phyloP scores from a whole-genome alignment of 805 yeast genomes.

The Hanseniaspora thailandica region DNA sequence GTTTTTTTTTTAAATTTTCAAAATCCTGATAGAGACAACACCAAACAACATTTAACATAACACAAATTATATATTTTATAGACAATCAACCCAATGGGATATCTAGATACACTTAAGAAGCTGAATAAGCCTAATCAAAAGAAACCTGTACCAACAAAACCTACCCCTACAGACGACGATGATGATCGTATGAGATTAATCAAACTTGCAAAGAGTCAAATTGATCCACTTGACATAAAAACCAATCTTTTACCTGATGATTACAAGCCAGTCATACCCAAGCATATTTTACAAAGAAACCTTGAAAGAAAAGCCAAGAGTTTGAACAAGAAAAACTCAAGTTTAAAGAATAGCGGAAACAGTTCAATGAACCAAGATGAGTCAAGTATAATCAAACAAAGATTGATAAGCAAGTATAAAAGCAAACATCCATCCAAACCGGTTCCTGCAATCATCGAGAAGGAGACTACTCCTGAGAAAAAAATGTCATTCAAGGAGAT shows the following conservation, averaged over 20 bases:
- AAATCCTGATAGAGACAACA: not conserved
- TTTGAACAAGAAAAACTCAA: constrained; percentile 32
- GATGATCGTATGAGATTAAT: not conserved
- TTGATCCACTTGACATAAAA: constrained; percentile 16
- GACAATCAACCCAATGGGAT: constrained; percentile 3
- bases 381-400: constrained; percentile 6
- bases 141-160: not conserved
- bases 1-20: no score
- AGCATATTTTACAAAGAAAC: constrained; percentile 34
- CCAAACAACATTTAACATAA: not conserved
- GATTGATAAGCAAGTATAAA: constrained; percentile 3
- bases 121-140: not conserved
- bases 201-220: not conserved
- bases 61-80: not conserved
- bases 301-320: constrained; percentile 54
- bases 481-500: constrained; percentile 44
- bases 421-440: constrained; percentile 14
- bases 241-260: constrained; percentile 22
- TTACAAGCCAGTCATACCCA: constrained; percentile 23
- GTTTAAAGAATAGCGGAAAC: not conserved
- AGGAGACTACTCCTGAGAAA: constrained; percentile 25
- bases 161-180: not conserved
- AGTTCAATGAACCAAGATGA: constrained; percentile 1
- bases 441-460: not conserved
- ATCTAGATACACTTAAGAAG: constrained; percentile 6